These are phyloP conservation scores for Boletus patriciae DNA, from an alignment of 768 basidiomycete species.

Conservation along the genomic window DNA sequence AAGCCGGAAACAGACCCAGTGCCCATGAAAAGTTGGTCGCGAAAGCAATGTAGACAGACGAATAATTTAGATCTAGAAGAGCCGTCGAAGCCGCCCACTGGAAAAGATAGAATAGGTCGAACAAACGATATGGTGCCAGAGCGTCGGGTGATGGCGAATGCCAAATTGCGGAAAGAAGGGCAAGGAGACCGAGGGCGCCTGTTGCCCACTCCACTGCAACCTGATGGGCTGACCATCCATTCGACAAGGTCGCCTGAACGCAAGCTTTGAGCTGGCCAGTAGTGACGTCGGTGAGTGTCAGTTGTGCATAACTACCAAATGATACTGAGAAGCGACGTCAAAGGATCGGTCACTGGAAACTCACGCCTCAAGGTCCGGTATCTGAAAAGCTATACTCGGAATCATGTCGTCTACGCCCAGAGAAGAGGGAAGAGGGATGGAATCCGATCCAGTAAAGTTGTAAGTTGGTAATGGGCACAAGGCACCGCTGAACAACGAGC, in stretches of 20 bases:
- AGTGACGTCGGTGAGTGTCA: slow-evolving; percentile 65
- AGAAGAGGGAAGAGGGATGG: slow-evolving; percentile 60
- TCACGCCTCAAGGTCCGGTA: slow-evolving; percentile 87
- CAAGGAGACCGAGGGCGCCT: slow-evolving; percentile 62
- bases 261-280: slow-evolving; percentile 82
- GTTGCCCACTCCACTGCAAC: slow-evolving; percentile 76
- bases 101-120: slow-evolving; percentile 80
- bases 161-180: slow-evolving; percentile 53
- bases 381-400: slow-evolving; percentile 78
- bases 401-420: slow-evolving; percentile 55
- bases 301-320: slow-evolving; percentile 56
- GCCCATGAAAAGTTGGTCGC: slow-evolving; percentile 89
- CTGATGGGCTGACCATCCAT: slow-evolving; percentile 83
- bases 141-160: slow-evolving; percentile 57
- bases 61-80: slow-evolving; percentile 85
- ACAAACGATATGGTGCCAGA: slow-evolving; percentile 69
- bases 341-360: neutral
- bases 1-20: slow-evolving; percentile 65
- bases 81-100: slow-evolving; percentile 81
- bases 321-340: slow-evolving; percentile 3
- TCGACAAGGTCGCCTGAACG: slow-evolving; percentile 87
- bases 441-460: slow-evolving; percentile 84
- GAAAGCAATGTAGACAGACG: slow-evolving; percentile 77
- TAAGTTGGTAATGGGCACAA: slow-evolving; percentile 82
- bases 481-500: slow-evolving; percentile 70